phyloP scores from a whole-genome alignment of 1,284 basidiomycete genomes.

The Fomitiporia mediterranea region DNA sequence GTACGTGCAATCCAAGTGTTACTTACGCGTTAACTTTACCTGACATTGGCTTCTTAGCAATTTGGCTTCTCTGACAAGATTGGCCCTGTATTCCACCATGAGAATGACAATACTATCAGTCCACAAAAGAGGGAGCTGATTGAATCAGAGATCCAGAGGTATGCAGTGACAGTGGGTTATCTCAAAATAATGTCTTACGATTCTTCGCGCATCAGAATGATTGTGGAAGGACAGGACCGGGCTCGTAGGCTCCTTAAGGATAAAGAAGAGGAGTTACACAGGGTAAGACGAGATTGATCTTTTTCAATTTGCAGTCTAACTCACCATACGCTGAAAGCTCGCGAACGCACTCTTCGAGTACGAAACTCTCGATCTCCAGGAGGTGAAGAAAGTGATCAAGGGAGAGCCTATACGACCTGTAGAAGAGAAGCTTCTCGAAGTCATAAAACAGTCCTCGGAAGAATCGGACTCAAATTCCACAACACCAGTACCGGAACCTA shows the following conservation, averaged over 20 bases:
- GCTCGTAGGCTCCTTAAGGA: conserved; percentile 64
- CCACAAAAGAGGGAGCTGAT: conserved; percentile 75
- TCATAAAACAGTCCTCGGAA: conserved; percentile 6
- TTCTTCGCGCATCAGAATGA: conserved; percentile 48
- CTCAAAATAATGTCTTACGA: background rate
- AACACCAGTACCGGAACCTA: background rate
- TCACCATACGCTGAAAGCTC: conserved; percentile 45
- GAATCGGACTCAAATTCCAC: background rate
- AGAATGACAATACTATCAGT: conserved; percentile 65
- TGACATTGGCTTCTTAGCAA: conserved; percentile 10
- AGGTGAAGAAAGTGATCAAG: conserved; percentile 80
- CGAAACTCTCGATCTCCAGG: conserved; percentile 85
- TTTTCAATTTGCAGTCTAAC: conserved; percentile 4
- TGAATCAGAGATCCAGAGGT: conserved; percentile 79
- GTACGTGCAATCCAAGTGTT: conserved; percentile 38
- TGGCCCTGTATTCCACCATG: conserved; percentile 77
- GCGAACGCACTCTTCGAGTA: conserved; percentile 88
- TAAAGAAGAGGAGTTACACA: conserved; percentile 77
- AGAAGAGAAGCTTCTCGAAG: conserved; percentile 57
- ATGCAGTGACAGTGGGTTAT: conserved; percentile 31
- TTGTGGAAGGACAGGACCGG: conserved; percentile 71
- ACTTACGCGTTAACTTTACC: conserved; percentile 8
- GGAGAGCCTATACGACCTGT: conserved; percentile 73
- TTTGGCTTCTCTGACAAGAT: conserved; percentile 79
- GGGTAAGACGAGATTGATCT: conserved; percentile 41